These are phyloP conservation scores for Actinomucor elegans DNA, from an alignment of 371 early-diverging fungal genomes.

Conservation along the genomic window DNA sequence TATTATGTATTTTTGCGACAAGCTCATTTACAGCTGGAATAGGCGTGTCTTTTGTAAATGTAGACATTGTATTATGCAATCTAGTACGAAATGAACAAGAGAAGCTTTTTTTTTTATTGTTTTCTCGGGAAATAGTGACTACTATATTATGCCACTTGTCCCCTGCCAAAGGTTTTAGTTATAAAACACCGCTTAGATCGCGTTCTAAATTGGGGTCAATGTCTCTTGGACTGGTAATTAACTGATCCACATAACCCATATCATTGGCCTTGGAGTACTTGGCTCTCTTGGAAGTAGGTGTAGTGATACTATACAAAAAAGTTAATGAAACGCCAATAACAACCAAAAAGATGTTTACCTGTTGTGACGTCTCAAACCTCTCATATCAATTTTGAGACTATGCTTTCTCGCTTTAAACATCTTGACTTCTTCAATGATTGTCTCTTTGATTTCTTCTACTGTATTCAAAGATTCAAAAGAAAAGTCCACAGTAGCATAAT, in stretches of 20 bases:
- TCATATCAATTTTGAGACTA: constrained; percentile 31
- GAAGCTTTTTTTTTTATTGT: background rate
- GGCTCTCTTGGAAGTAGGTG: constrained; percentile 10
- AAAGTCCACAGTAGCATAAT: constrained; percentile 82
- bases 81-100: constrained; percentile 3
- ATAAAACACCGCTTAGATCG: constrained; percentile 21
- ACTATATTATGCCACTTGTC: no score
- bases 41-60: background rate
- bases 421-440: constrained; percentile 91
- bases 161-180: background rate
- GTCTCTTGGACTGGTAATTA: constrained; percentile 19
- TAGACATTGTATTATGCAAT: constrained; percentile 13
- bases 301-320: constrained; percentile 12
- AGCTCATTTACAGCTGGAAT: background rate
- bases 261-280: constrained; percentile 8
- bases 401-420: constrained; percentile 56
- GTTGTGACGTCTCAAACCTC: constrained; percentile 18
- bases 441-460: constrained; percentile 82
- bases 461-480: constrained; percentile 86
- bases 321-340: no score
- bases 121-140: no score
- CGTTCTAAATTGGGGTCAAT: constrained; percentile 24
- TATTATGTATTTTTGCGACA: no score
- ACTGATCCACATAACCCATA: constrained; percentile 19
- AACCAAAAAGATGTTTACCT: no score